Evolutionary conservation across 371 early-diverging fungal species (phyloP), one percentile per base, ranked within the genome.

Genomic region (Syncephalastrum monosporum): DNA sequence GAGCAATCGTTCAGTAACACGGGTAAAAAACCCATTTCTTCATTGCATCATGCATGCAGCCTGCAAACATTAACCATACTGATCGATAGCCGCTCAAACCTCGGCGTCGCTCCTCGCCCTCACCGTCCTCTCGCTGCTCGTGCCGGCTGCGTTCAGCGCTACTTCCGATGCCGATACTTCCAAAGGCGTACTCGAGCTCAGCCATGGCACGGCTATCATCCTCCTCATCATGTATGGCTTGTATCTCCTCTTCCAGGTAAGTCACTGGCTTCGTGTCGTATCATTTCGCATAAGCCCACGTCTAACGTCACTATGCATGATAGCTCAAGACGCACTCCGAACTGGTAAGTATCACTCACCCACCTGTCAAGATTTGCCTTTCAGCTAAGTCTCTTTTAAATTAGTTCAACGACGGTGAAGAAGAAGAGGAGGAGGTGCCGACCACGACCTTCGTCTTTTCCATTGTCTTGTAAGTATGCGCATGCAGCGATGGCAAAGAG

Each of bases 1-100:
- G 80, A 81, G 54, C 94, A 94, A 66, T 66, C 63, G 2, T 92
- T 94, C 75, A 91, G 91, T 63, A 53, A 67, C n/a, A 90, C 89
- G 27, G 76, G 76, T 75, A 72, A 21, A n/a, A n/a, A n/a, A n/a
- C n/a, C 21, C 47, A n/a, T 4, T 68, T 6, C 21, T 56, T 12
- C 42, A 38, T 33, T 33, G 5, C 8, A 10, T 10, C 8, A 33
- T 33, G 38, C 38, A 33, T 33, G 25, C 43, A 61, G 19, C 45
- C 64, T 6, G 70, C 63, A 44, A 13, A 41, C 70, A 33, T 33
- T 10, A 68, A 57, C 33, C 48, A 24, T 74, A 44, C 68, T 62
- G 64, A 60, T 50, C 48, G 23, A 21, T 55, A 76, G 88, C 90
- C 21, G 91, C 94, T 14, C 89, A 91, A 67, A 91, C 91, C 2